A percentile compares a stretch with the other conserved stretches of the same genome.
Conservation (phyloP, 257 asterid species). For the Penstemon newberryi region DNA sequence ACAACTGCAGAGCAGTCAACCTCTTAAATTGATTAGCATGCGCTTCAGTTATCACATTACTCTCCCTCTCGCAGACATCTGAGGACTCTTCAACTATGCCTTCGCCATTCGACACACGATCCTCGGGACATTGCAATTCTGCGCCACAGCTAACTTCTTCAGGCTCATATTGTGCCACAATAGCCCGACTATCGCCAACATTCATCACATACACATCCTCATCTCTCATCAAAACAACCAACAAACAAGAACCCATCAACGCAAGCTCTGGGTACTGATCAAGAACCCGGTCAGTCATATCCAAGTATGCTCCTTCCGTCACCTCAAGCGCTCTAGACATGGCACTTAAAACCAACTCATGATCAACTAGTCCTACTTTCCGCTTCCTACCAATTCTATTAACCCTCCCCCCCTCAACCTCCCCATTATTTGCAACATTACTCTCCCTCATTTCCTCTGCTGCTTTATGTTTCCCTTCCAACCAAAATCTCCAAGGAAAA, state of each 20-base stretch:
- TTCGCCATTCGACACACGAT: slow-evolving; percentile 43
- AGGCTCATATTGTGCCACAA: slow-evolving; percentile 76
- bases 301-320: slow-evolving; percentile 79
- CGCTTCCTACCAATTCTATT: slow-evolving; percentile 54
- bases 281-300: slow-evolving; percentile 88
- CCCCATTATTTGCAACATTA: slow-evolving; percentile 40
- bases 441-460: slow-evolving; percentile 51
- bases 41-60: slow-evolving; percentile 53
- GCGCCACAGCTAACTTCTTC: slow-evolving; percentile 47
- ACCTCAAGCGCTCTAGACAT: slow-evolving; percentile 91
- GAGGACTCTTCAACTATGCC: slow-evolving; percentile 66
- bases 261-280: slow-evolving; percentile 97
- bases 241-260: slow-evolving; percentile 93
- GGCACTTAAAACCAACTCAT: slow-evolving; percentile 74
- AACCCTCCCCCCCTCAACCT: slow-evolving; percentile 47
- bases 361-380: slow-evolving; percentile 75
- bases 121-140: slow-evolving; percentile 38
- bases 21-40: slow-evolving; percentile 43
- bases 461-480: slow-evolving; percentile 61
- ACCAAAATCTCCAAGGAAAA: slow-evolving; percentile 87
- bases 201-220: slow-evolving; percentile 99
- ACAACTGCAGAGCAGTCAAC: slow-evolving; percentile 81
- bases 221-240: slow-evolving; percentile 92
- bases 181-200: slow-evolving; percentile 96
- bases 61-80: slow-evolving; percentile 40